These are phyloP conservation scores for Breynia disticha DNA, from an alignment of 441 rosid species.

Conservation along the genomic window DNA sequence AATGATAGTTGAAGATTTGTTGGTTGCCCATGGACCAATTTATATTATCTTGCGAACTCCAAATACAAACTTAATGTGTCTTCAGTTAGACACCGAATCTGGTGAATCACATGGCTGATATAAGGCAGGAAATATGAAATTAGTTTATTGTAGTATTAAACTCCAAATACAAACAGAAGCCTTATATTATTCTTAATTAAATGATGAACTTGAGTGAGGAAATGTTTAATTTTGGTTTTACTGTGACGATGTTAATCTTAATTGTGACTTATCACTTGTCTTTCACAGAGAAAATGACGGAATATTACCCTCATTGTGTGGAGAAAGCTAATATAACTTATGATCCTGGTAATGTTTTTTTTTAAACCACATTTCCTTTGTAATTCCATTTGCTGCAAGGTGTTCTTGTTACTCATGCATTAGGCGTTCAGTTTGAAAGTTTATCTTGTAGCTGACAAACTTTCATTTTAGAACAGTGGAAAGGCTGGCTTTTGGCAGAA, in stretches of 20 bases:
- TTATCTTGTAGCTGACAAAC: neutral
- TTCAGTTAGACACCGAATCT: too few species aligned
- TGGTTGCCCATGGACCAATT: too few species aligned
- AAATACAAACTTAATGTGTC: too few species aligned
- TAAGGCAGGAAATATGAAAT: neutral
- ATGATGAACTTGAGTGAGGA: neutral
- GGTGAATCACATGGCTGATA: conserved; percentile 1
- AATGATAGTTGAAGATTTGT: too few species aligned
- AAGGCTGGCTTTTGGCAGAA: neutral
- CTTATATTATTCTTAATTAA: neutral
- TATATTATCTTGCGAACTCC: too few species aligned
- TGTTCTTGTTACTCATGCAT: neutral
- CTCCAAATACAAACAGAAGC: too few species aligned
- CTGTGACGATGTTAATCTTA: conserved; percentile 7
- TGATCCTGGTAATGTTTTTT: conserved; percentile 39
- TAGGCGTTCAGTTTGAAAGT: neutral
- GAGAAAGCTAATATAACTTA: conserved; percentile 33
- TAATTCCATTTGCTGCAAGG: conserved; percentile 5
- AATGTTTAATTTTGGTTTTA: neutral
- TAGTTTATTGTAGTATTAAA: too few species aligned
- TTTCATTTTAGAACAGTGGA: neutral
- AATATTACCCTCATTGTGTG: conserved; percentile 31
- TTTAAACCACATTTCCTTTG: conserved; percentile 7
- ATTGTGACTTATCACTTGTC: conserved; percentile 13
- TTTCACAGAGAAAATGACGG: conserved; percentile 50